These are phyloP conservation scores for Termitomyces sp. DNA, from an alignment of 768 basidiomycete genomes.

Conservation along the genomic window DNA sequence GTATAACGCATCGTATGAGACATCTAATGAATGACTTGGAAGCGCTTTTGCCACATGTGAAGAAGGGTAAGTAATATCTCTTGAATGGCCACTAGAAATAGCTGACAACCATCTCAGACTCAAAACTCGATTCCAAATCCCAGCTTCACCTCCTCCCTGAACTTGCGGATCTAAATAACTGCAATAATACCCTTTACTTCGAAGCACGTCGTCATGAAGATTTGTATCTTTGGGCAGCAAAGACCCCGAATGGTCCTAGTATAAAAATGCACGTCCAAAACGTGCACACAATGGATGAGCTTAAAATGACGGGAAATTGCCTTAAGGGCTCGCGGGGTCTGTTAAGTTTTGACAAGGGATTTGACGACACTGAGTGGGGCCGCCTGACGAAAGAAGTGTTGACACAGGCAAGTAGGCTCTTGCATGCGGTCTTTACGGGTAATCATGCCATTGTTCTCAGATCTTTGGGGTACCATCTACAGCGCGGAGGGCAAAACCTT, in stretches of 20 bases:
- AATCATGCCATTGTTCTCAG: slow-evolving; percentile 34
- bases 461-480: slow-evolving; percentile 92
- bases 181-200: slow-evolving; percentile 96
- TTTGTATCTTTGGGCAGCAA: slow-evolving; percentile 93
- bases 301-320: slow-evolving; percentile 99
- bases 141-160: slow-evolving; percentile 91
- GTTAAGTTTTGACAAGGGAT: slow-evolving; percentile 86
- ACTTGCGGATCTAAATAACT: slow-evolving; percentile 94
- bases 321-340: slow-evolving; percentile 91
- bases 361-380: slow-evolving; percentile 86
- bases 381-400: slow-evolving; percentile 88
- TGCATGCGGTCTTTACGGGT: not conserved
- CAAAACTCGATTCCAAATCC: slow-evolving; percentile 96
- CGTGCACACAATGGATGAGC: slow-evolving; percentile 98
- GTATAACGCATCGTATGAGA: slow-evolving; percentile 93
- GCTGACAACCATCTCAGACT: slow-evolving; percentile 47
- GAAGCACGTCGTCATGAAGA: slow-evolving; percentile 96
- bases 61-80: slow-evolving; percentile 68
- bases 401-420: slow-evolving; percentile 63
- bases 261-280: slow-evolving; percentile 98
- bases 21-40: slow-evolving; percentile 96
- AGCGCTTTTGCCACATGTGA: slow-evolving; percentile 85
- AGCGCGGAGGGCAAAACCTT: slow-evolving; percentile 91
- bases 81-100: not conserved
- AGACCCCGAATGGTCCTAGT: slow-evolving; percentile 96